phyloP scores from a whole-genome alignment of 768 basidiomycete species.

The Xerocomus spinulosus region DNA sequence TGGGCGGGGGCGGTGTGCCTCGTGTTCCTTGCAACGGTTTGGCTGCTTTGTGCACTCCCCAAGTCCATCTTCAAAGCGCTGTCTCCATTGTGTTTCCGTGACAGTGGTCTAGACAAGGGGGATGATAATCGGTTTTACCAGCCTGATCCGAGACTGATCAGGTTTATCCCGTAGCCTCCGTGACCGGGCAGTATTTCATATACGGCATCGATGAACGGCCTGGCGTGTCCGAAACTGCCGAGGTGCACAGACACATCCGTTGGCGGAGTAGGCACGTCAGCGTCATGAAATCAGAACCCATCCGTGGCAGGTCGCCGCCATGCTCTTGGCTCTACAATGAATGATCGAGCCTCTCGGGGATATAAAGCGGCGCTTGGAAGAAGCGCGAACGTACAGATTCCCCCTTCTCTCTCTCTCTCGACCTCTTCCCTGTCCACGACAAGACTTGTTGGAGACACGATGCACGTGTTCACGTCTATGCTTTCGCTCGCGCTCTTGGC shows the following conservation, averaged over 20 bases:
- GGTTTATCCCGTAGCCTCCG: background rate
- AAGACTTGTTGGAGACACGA: background rate
- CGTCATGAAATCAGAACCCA: background rate
- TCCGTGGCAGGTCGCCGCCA: background rate
- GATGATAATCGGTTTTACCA: background rate
- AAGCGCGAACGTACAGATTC: background rate
- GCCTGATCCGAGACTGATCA: constrained; percentile 9
- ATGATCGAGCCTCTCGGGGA: background rate
- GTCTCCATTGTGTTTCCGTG: too few relatives aligned
- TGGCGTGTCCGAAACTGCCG: constrained; percentile 4
- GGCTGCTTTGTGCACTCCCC: too few relatives aligned
- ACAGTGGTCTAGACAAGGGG: background rate
- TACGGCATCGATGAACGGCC: background rate
- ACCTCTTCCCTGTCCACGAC: background rate
- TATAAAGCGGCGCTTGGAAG: constrained; percentile 14
- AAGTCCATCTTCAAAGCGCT: too few relatives aligned
- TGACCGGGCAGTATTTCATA: background rate
- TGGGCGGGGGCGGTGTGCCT: background rate
- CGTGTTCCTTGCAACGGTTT: background rate
- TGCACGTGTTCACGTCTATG: constrained; percentile 13
- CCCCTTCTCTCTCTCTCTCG: background rate
- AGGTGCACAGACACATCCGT: constrained; percentile 1
- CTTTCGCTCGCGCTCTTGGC: constrained; percentile 14
- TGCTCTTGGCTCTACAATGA: background rate
- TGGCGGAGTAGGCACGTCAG: background rate